A percentile compares a stretch with the other conserved stretches of the same genome.
Evolutionary conservation across 148 eudicot genomes (phyloP).

Genomic region (Rhododendron kiyosumense): DNA sequence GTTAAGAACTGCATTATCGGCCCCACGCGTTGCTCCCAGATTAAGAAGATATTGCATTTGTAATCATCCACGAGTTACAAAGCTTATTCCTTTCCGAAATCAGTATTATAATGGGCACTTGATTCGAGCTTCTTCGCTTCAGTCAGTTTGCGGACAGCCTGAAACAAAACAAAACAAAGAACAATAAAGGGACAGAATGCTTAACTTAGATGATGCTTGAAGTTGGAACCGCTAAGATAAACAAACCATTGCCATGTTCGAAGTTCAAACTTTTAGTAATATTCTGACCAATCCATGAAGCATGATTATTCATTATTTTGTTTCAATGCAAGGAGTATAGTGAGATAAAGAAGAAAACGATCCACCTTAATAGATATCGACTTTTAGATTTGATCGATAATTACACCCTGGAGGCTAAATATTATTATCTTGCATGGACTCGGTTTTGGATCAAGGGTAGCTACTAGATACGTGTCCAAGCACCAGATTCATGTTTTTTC

Average conservation of each 20-base stretch:
- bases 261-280: neutral
- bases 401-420: neutral
- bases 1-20: neutral
- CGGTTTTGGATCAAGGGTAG: neutral
- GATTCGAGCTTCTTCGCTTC: slow-evolving; percentile 97
- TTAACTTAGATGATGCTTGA: neutral
- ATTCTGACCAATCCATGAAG: neutral
- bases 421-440: neutral
- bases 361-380: neutral
- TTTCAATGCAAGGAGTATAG: neutral
- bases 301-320: neutral
- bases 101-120: slow-evolving; percentile 73
- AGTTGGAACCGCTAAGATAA: neutral
- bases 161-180: slow-evolving; percentile 10
- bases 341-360: neutral
- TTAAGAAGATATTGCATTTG: neutral
- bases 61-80: neutral
- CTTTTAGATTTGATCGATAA: neutral
- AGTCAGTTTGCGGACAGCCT: slow-evolving; percentile 88
- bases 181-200: neutral
- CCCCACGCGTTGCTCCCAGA: neutral
- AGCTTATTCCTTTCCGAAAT: slow-evolving; percentile 78
- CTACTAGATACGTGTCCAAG: neutral
- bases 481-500: neutral
- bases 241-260: neutral